These are phyloP conservation scores for Penstemon davidsonii DNA, from an alignment of 257 asterid genomes.

Conservation along the genomic window DNA sequence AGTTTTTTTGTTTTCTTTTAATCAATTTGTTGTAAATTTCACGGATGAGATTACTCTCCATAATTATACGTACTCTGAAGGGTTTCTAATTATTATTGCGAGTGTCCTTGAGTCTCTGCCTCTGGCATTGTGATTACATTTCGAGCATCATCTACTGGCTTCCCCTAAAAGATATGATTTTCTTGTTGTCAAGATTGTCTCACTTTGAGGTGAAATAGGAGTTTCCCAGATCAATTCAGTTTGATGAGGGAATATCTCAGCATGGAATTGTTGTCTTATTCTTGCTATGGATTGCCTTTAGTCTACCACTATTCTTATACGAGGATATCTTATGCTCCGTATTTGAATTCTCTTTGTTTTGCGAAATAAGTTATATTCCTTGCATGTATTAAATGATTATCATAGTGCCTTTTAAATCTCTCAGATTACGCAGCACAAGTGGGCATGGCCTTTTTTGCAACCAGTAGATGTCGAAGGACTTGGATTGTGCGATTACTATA, in stretches of 20 bases:
- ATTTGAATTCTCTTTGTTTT: constrained; percentile 14
- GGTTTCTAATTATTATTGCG: not conserved
- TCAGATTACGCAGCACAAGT: constrained; percentile 92
- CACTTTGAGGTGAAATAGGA: not conserved
- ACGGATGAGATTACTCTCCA: not conserved
- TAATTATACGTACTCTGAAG: not conserved
- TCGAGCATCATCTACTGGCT: not conserved
- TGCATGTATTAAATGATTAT: constrained; percentile 21
- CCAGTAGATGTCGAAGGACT: constrained; percentile 98
- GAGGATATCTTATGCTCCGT: constrained; percentile 11
- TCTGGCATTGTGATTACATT: not conserved
- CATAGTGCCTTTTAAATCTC: constrained; percentile 27
- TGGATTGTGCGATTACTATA: constrained; percentile 82
- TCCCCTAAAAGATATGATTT: not conserved
- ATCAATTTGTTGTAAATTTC: not conserved
- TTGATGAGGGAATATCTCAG: not conserved
- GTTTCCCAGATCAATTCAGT: not conserved
- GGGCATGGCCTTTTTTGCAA: constrained; percentile 97
- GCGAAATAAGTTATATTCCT: not conserved
- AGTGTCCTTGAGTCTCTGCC: not conserved
- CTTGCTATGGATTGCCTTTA: constrained; percentile 13
- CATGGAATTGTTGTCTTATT: constrained; percentile 11
- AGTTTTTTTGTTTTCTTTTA: not conserved
- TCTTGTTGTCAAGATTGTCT: not conserved
- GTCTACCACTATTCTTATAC: constrained; percentile 1